Evolutionary conservation across 2,329 filamentous ascomycete genomes (phyloP), one percentile per base, ranked within the genome.

Genomic region (Epichloe elymi): DNA sequence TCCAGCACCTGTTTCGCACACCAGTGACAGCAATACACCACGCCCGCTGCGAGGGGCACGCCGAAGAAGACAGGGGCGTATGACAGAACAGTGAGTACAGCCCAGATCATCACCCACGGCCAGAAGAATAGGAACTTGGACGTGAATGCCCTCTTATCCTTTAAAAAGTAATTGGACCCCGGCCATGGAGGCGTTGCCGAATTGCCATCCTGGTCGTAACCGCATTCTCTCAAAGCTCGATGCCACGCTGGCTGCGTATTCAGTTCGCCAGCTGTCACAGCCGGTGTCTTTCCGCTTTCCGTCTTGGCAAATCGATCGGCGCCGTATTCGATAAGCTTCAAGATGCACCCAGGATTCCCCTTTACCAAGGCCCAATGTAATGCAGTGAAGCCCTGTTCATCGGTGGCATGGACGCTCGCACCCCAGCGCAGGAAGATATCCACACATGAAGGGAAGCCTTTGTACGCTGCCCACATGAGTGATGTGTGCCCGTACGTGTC

Each of bases 391-490:
- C 91, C 91, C 59, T 90, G 86, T 63, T 96, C 89, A 61, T 98
- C 93, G 33, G 78, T 82, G 36, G 88, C 85, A 67, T 95, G 88
- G 8, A 96, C 88, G 63, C 89, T 93, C 38, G 93, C 93, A 49
- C 93, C 94, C 89, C 93, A 98, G 59, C 89, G 82, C 53, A 98
- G 71, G 57, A 95, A 91, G 42, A 97, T 68, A 63, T 97, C 93
- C 46, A 97, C 91, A 60, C 88, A 95, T 45, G 85, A 83, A 0
- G 91, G 88, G 64, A 85, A 96, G 37, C 94, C 93, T 69, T 98
- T 98, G 73, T 98, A 98, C 15, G 91, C 91, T 17, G 93, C 88
- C 93, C 93, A 98, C 93, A 98, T 98, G 54, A 98, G 75, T 54
- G 85, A 85, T 1, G 93, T 97, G 67, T 98, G 94, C 5, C 90